phyloP scores from a whole-genome alignment of 164 flowering plant genomes.

The Saururus chinensis region DNA sequence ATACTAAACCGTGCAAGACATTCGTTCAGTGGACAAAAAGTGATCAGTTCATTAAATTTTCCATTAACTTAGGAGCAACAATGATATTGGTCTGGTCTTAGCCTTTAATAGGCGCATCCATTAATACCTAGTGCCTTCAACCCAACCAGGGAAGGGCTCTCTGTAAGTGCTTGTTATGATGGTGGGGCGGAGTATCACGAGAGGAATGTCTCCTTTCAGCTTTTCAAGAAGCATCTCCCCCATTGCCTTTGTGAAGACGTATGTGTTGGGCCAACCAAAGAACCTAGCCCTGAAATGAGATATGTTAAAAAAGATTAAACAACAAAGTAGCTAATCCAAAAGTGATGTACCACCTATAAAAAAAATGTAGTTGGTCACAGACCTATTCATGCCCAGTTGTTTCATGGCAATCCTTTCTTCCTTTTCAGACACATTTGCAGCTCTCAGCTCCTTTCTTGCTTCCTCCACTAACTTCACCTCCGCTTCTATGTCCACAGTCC shows the following conservation, averaged over 20 bases:
- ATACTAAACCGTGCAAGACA: no score
- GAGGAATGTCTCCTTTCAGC: conserved; percentile 15
- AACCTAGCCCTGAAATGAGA: conserved; percentile 20
- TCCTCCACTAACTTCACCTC: conserved; percentile 33
- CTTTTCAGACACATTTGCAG: conserved; percentile 10
- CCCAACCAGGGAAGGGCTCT: conserved; percentile 42
- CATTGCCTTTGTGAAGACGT: conserved; percentile 33
- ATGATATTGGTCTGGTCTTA: no score
- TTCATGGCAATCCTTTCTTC: conserved; percentile 29
- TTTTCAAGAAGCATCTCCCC: conserved; percentile 35
- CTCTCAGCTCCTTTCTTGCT: conserved; percentile 20
- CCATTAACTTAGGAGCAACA: no score
- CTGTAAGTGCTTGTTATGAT: conserved; percentile 25
- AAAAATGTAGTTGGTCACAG: not conserved
- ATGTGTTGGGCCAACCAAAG: conserved; percentile 43
- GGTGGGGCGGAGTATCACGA: conserved; percentile 25
- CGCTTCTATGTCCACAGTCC: conserved; percentile 23
- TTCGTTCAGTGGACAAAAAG: no score
- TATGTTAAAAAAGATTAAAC: not conserved
- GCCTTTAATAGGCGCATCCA: no score
- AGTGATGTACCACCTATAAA: no score
- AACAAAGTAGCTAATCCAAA: not conserved
- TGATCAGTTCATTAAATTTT: no score
- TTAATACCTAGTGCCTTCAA: conserved; percentile 38
- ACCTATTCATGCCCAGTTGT: conserved; percentile 58